Conservation (phyloP, 441 rosid genomes). For the Populus hybrid region DNA sequence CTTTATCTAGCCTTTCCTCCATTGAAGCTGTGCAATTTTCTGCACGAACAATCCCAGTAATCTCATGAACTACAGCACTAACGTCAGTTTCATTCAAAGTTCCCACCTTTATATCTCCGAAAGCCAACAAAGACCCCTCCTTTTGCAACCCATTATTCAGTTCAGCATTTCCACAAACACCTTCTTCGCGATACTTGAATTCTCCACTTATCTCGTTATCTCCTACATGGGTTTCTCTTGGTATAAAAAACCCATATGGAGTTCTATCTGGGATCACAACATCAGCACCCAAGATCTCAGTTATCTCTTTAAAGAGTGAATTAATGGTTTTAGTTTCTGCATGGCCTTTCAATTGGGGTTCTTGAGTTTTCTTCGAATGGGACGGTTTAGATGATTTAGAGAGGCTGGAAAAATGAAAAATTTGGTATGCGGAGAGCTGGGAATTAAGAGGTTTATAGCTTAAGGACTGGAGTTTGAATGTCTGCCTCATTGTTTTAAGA, state of each 20-base stretch:
- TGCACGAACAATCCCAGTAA: constrained; percentile 49
- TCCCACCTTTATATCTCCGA: constrained; percentile 15
- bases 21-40: constrained; percentile 36
- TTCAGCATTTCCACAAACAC: constrained; percentile 53
- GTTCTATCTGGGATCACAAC: constrained; percentile 24
- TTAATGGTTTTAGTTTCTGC: constrained; percentile 27
- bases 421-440: constrained; percentile 10
- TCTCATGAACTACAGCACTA: constrained; percentile 47
- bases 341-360: constrained; percentile 27
- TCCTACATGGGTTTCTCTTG: constrained; percentile 9
- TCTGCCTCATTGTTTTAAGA: constrained; percentile 18
- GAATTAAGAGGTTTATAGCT: constrained; percentile 9
- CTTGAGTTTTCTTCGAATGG: constrained; percentile 17
- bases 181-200: constrained; percentile 26
- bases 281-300: constrained; percentile 48
- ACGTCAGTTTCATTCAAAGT: constrained; percentile 32
- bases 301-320: constrained; percentile 58
- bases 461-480: constrained; percentile 22
- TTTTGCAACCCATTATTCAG: constrained; percentile 7
- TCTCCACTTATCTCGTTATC: not conserved
- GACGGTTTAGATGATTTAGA: constrained; percentile 37
- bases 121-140: constrained; percentile 8
- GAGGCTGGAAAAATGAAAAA: constrained; percentile 30
- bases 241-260: constrained; percentile 26
- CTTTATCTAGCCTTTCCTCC: constrained; percentile 58